Base-by-base conservation (phyloP, 2,329 filamentous ascomycete genomes). In the Penicillium sp. region DNA sequence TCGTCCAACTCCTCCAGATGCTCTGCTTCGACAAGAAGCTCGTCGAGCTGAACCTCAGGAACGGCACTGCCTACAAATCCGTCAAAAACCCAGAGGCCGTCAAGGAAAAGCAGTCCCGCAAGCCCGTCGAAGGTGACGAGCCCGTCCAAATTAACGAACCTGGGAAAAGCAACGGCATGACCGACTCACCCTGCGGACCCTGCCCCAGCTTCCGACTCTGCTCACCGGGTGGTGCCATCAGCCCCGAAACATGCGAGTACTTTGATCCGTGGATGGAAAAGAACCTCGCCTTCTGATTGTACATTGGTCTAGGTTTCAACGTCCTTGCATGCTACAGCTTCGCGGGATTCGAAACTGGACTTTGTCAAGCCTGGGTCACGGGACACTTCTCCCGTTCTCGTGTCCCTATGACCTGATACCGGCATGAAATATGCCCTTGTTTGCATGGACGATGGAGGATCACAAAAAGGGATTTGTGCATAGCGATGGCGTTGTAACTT, bases 201-300 rank as follows among this genome's bases (percentile, higher is more conserved):
- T 99, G 94, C 71, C 94, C 94, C 0, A 93, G 96, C 2, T 96
- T 96, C 69, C 88, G 94, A 52, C 80, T 97, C 2, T 99, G 94
- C 69, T 88, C 90, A 60, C 90, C 95, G 55, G 91, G 90, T 6
- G 93, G 93, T 0, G 90, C 91, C 0, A 90, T 99, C 21, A 95
- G 87, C 65, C 90, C 93, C 0, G 87, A 85, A 59, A 95, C 88
- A 46, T 99, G 94, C 72, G 87, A 90, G 49, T 99, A 99, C 69
- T 96, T 95, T 67, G 83, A 88, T 58, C 83, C 86, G 47, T 99
- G 94, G 94, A 73, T 96, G 42, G 81, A 66, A 48, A 70, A 65
- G 56, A 64, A 66, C 9, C 63, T 74, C 28, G 66, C 65, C 16
- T 74, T 74, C 42, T 74, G 53, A 68, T 28, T 23, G 38, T 39